Evolutionary conservation across 352 stramenopile species (phyloP), one percentile per base, ranked within the genome.

Genomic region (Thalassiosira pacifica): DNA sequence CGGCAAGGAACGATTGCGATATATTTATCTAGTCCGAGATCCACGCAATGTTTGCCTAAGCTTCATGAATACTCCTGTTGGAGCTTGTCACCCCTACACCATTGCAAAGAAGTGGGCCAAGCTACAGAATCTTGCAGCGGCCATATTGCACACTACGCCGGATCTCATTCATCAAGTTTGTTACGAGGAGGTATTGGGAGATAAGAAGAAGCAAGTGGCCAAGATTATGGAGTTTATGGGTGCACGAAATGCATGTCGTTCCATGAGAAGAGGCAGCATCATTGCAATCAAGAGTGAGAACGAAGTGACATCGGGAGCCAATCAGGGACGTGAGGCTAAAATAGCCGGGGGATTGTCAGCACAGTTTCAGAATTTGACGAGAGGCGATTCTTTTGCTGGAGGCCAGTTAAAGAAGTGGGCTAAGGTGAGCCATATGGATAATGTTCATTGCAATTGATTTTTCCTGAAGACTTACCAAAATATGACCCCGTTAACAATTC

Each of bases 21-120:
- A 87, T 60, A 84, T 89, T 22, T 89, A 89, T 40, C 64, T 89
- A 8, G 73, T 89, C 16, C 68, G 83, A 19, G 83, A 89, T 79
- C 78, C 73, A 64, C 67, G 78, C 52, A 78, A 89, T 79, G 83
- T 89, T 10, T 37, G 18, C 5, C 34, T 89, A n/a, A 79, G 60
- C 31, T 89, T 89, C 48, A 82, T 85, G 74, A 87, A 84, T 31
- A 89, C 83, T 26, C 83, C 78, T 22, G 83, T 89, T 13, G 83
- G 83, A 16, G 83, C 86, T 66, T 85, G 75, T 48, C 83, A 89
- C 40, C 60, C 16, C 13, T 79, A 87, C 52, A 53, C 48, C n/a
- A 89, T 89, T 52, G 24, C 32, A 8, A 80, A 73, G 22, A 89
- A 89, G 55, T 89, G 83, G 78, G 60, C 57, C 11, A 86, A 82